Base-by-base conservation (phyloP, 1,284 basidiomycete species). In the Apiotrichum laibachii region DNA sequence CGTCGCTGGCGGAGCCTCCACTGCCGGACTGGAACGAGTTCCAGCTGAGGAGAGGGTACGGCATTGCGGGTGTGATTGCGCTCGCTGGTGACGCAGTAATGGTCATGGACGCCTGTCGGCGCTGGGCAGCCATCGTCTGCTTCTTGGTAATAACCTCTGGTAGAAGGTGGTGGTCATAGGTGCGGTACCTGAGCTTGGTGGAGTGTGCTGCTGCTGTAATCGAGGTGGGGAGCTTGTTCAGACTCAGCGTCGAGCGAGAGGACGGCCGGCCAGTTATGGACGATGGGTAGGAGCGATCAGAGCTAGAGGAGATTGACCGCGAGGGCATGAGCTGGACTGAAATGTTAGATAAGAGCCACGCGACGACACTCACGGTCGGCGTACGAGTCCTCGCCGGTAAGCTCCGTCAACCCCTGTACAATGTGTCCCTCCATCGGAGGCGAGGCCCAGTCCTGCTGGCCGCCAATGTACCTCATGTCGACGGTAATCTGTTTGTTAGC, bases 401-500 rank as follows among this genome's bases (percentile, higher is more conserved):
- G 57, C 51, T 73, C 69, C 3, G 51, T 48, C 19, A 73, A 63
- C 3, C 67, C 68, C 15, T 66, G 64, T 1, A 73, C 67, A 47
- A 71, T 66, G 60, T 77, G 75, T 9, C 75, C 75, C 54, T 73
- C 73, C 62, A 77, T 60, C 13, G 69, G 69, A 26, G 75, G 75
- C 63, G 73, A 67, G 15, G 62, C 63, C 71, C 71, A 77, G 4
- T 62, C 39, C 40, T 65, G 66, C 49, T 77, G 73, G 1, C 77
- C 77, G 3, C 70, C 70, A 7, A 75, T 56, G 59, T 64, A 76
- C 18, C 55, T 59, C 71, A 78, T 69, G 43, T 76, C 73, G 34
- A 78, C 67, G 1, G 73, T 68, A n/a, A 77, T 48, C 72, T 73
- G 48, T 2, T 13, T n/a, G 53, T 64, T 22, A 66, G 62, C n/a